Conservation (phyloP, 805 yeast species). For the Saturnispora galanensis region DNA sequence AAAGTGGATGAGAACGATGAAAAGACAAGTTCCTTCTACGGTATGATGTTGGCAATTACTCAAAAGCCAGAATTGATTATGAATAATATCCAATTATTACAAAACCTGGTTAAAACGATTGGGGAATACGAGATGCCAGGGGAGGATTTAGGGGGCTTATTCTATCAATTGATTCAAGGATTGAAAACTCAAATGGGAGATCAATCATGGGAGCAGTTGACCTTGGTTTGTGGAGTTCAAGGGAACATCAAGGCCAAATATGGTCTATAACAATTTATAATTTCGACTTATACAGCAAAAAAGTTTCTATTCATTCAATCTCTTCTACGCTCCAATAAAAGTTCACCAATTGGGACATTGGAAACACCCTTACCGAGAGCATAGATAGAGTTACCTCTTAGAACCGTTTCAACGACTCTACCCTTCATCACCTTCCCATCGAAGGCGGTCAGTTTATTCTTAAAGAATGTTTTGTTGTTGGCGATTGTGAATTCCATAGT, state of each 20-base stretch:
- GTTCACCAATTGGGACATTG: slow-evolving; percentile 44
- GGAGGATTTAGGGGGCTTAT: slow-evolving; percentile 33
- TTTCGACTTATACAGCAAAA: neutral
- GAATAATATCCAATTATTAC: slow-evolving; percentile 36
- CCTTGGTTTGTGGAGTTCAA: slow-evolving; percentile 10
- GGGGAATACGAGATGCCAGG: slow-evolving; percentile 46
- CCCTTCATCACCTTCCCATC: slow-evolving; percentile 64
- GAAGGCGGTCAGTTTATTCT: slow-evolving; percentile 84
- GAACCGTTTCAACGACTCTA: slow-evolving; percentile 65
- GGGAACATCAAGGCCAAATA: slow-evolving; percentile 21
- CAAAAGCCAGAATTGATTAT: slow-evolving; percentile 56
- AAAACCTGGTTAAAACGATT: slow-evolving; percentile 48
- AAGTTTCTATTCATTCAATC: slow-evolving; percentile 3
- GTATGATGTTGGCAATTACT: slow-evolving; percentile 63
- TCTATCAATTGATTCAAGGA: slow-evolving; percentile 35
- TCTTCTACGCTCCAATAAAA: slow-evolving; percentile 51
- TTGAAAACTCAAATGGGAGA: slow-evolving; percentile 40
- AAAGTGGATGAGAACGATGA: slow-evolving; percentile 73
- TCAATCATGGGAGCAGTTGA: slow-evolving; percentile 15
- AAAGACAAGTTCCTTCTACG: slow-evolving; percentile 78
- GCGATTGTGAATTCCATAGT: slow-evolving; percentile 37
- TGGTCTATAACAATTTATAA: slow-evolving; percentile 15
- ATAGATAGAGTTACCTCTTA: slow-evolving; percentile 68
- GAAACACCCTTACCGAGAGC: slow-evolving; percentile 47
- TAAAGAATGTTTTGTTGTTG: slow-evolving; percentile 55